Base-by-base conservation (phyloP, 108 stramenopile species). In the Nitzschia palea region DNA sequence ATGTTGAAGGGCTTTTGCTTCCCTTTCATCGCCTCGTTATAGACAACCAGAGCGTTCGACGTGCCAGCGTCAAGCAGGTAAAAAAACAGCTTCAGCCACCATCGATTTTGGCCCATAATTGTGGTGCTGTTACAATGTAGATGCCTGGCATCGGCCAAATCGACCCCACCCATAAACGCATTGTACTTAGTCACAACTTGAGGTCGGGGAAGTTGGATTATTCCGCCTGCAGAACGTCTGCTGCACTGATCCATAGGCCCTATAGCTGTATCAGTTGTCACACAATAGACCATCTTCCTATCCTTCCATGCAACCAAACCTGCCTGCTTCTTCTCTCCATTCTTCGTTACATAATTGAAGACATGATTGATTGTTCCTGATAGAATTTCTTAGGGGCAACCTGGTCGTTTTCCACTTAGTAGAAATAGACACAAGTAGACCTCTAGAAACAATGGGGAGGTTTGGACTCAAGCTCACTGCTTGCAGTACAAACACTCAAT, bases 151-250 rank as follows among this genome's bases (percentile, higher is more conserved):
- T 66, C 65, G 2, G 65, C 65, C 3, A 66, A 4, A 34, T 66
- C 65, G 12, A 66, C 65, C 3, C 65, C 65, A 36, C 52, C 65
- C 65, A 66, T 66, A 22, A 36, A 54, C 33, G 45, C 44, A 32
- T 63, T 63, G 62, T 63, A 63, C 3, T 48, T 44, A 15, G 8
- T n/a, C 4, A 63, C 26, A 33, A 42, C 30, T 6, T 32, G 3
- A 20, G 65, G 65, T 14, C 65, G 2, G 10, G 29, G 29, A 2
- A 66, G 6, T 4, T 22, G 15, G 8, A 66, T 32, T 8, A 52
- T 23, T 10, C 53, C 53, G 2, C 34, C 12, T 36, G 53, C 23
- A n/a, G 29, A n/a, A 36, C 8, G 14, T 53, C 17, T 10, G n/a
- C 22, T 34, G 40, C 65, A 66, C 18, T 36, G 12, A 66, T 28